phyloP scores from a whole-genome alignment of 2,329 filamentous ascomycete species.

The Diplodia scrobiculata region DNA sequence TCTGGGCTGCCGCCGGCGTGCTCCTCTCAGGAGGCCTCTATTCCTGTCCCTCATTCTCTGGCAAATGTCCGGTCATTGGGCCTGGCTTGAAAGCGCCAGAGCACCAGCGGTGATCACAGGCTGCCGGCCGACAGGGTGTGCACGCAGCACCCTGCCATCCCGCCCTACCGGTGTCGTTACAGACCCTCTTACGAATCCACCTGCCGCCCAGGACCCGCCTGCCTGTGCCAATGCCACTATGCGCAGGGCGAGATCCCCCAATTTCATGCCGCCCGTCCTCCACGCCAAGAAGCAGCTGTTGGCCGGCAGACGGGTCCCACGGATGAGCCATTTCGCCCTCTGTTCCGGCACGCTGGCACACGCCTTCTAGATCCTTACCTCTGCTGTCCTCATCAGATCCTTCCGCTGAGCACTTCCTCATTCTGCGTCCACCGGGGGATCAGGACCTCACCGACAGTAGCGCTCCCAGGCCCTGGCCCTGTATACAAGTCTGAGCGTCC shows the following conservation, averaged over 20 bases:
- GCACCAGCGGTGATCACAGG: conserved; percentile 2
- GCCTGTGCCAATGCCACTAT: conserved; percentile 8
- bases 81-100: neutral
- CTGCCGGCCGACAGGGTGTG: conserved; percentile 1
- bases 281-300: neutral
- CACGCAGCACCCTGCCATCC: conserved; percentile 4
- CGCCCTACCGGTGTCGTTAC: neutral
- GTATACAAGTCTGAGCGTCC: conserved; percentile 16
- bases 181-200: conserved; percentile 12
- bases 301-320: neutral
- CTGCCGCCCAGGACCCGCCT: neutral
- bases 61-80: conserved; percentile 5
- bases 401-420: neutral
- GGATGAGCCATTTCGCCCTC: no score
- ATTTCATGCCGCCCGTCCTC: conserved; percentile 3
- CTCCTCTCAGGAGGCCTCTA: neutral
- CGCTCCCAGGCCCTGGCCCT: neutral
- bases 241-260: conserved; percentile 3
- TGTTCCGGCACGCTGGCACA: neutral
- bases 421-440: neutral
- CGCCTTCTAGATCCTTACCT: neutral
- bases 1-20: neutral
- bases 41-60: neutral
- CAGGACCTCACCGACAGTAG: conserved; percentile 7
- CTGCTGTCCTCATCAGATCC: neutral